Evolutionary conservation across 2,329 filamentous ascomycete species (phyloP).

Genomic region (Corinectria fuckeliana): DNA sequence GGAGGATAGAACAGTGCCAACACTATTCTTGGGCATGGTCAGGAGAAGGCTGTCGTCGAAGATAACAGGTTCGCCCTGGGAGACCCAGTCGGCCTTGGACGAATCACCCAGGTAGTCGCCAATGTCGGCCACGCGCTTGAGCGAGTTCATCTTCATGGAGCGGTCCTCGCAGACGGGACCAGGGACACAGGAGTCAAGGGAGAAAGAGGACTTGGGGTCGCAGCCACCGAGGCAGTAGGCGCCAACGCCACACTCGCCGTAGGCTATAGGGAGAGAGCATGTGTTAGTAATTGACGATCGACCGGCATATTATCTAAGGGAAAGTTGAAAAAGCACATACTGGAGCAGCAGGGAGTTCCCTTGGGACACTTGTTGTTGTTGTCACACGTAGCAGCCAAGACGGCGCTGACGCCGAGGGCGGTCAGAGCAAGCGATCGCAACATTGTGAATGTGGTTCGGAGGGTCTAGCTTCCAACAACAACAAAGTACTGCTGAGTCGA

Average conservation of each 20-base stretch:
- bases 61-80: constrained; percentile 75
- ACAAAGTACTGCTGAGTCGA: constrained; percentile 5
- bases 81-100: constrained; percentile 83
- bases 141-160: constrained; percentile 74
- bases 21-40: constrained; percentile 86
- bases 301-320: not conserved
- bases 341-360: constrained; percentile 78
- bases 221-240: constrained; percentile 97
- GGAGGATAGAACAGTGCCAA: constrained; percentile 83
- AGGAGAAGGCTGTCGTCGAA: constrained; percentile 77
- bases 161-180: constrained; percentile 80
- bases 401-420: constrained; percentile 42
- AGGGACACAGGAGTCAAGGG: constrained; percentile 83
- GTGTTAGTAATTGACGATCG: not conserved
- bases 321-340: constrained; percentile 58
- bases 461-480: not conserved
- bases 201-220: constrained; percentile 84
- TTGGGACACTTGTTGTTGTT: constrained; percentile 68
- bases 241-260: constrained; percentile 90
- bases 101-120: constrained; percentile 87
- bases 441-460: constrained; percentile 38
- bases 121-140: constrained; percentile 73
- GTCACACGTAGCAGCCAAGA: constrained; percentile 56
- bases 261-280: constrained; percentile 65
- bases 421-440: constrained; percentile 40